Base-by-base conservation (phyloP, 805 yeast species). In the Wickerhamiella siamensis region DNA sequence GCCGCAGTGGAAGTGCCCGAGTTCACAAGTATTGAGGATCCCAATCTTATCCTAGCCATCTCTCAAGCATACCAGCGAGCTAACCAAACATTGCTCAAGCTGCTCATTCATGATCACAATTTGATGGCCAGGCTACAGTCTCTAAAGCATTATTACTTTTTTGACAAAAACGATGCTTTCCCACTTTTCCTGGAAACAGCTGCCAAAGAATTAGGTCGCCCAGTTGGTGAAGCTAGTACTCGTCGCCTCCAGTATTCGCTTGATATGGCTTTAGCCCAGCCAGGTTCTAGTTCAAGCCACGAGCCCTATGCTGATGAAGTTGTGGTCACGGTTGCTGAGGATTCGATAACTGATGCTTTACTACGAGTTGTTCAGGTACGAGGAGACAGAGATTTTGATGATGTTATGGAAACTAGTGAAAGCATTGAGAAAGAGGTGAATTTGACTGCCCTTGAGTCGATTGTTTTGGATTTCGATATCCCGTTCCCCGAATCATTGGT, bases 401-500 rank as follows among this genome's bases (percentile, higher is more conserved):
- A 9, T 5, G n/a, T 10, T 9, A 19, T 33, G 21, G 20, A 17
- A n/a, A 16, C 21, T 19, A 16, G n/a, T 18, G n/a, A 15, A 33
- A 12, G 12, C 8, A 14, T 10, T 6, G 29, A 8, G 29, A 24
- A 12, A 8, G 29, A 24, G 12, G 10, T 12, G 6, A 12, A 24
- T 6, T 39, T 57, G 21, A 48, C 51, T 3, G 66, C 63, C 3
- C 40, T 52, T 6, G 58, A 58, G 41, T 63, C 62, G 0, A 38
- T 65, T 27, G 63, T 62, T 46, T 52, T 66, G 19, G 65, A 64
- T 35, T 59, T 63, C 43, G 47, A 47, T 31, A 56, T 87, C 18
- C 95, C 96, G 3, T 91, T 83, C 55, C 99, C 99, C 0, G 60
- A 84, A 38, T 84, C 84, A 52, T 65, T 88, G 20, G 66, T 91